These are phyloP conservation scores for Rhizopus sp. DNA, from an alignment of 371 early-diverging fungal species.

Conservation along the genomic window DNA sequence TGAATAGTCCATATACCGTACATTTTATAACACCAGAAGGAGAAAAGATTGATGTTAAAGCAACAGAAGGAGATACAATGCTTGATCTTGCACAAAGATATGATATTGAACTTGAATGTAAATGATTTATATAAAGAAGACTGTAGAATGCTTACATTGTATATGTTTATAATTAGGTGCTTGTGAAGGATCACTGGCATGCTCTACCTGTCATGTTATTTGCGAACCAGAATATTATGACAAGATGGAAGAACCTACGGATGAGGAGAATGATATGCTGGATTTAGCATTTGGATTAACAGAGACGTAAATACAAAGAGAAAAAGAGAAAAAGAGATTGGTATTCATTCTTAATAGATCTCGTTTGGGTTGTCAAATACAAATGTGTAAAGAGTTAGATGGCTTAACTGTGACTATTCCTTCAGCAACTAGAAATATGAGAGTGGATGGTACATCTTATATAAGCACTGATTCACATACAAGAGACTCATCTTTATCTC, in stretches of 20 bases:
- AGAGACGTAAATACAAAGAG: conserved; percentile 74
- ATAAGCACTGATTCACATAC: not conserved
- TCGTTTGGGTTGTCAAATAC: conserved; percentile 97
- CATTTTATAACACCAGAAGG: conserved; percentile 75
- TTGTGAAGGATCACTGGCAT: conserved; percentile 97
- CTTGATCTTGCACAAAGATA: conserved; percentile 96
- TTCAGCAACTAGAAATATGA: conserved; percentile 95
- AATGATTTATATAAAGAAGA: not conserved
- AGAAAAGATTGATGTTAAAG: conserved; percentile 74
- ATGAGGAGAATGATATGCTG: conserved; percentile 99
- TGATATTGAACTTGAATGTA: conserved; percentile 96
- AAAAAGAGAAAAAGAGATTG: not conserved
- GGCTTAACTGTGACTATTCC: conserved; percentile 92
- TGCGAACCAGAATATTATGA: conserved; percentile 86
- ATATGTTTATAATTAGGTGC: conserved; percentile 65
- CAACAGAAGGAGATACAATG: conserved; percentile 85
- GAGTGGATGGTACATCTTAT: conserved; percentile 83
- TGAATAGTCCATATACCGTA: conserved; percentile 52
- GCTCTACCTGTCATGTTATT: conserved; percentile 98
- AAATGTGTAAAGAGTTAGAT: conserved; percentile 82
- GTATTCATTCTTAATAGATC: conserved; percentile 61
- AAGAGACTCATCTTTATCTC: not conserved
- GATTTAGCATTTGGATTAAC: conserved; percentile 98
- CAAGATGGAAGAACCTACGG: conserved; percentile 89
- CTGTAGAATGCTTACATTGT: not conserved